Base-by-base conservation (phyloP, 352 stramenopile species). In the Globisporangium paddicum region DNA sequence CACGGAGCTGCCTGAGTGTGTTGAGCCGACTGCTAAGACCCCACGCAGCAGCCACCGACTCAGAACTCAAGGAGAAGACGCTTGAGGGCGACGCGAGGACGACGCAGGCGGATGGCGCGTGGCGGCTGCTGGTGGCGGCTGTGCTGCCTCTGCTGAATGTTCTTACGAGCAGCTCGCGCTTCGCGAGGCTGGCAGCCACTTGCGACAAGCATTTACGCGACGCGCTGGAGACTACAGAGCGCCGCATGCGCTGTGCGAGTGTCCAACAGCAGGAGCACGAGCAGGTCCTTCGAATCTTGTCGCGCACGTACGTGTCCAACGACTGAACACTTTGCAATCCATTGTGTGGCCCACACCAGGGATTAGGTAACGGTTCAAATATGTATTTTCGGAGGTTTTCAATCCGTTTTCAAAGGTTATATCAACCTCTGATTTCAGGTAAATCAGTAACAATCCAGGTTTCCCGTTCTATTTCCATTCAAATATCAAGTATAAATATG, bases 211-310 rank as follows among this genome's bases (percentile, higher is more conserved):
- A 57, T 32, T 40, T 62, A 37, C 6, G 32, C 13, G 6, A 9
- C 5, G 45, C 35, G 32, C 55, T 35, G 55, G 45, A 53, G 25
- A 28, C 30, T 21, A 13, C 19, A 3, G 23, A 40, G 26, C 18
- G n/a, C 26, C 21, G 5, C 42, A 25, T 50, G 26, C 28, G 21
- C 14, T 25, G 21, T 25, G 14, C 37, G 13, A 23, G 47, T 57
- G 57, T 63, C 57, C 57, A 63, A 58, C 57, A 49, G 46, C 37
- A 40, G 35, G n/a, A n/a, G n/a, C n/a, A n/a, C n/a, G 11, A 40
- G 35, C 35, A 37, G 32, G 32, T 51, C 30, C 1, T 30, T 30
- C 30, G 54, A 30, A 48, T 58, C 25, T 38, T 60, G 32, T 48
- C 30, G 21, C 28, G 28, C 28, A 32, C 41, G 59, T 37, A 32